These are phyloP conservation scores for Chloranthus sessilifolius DNA, from an alignment of 164 flowering plant genomes.

Conservation along the genomic window DNA sequence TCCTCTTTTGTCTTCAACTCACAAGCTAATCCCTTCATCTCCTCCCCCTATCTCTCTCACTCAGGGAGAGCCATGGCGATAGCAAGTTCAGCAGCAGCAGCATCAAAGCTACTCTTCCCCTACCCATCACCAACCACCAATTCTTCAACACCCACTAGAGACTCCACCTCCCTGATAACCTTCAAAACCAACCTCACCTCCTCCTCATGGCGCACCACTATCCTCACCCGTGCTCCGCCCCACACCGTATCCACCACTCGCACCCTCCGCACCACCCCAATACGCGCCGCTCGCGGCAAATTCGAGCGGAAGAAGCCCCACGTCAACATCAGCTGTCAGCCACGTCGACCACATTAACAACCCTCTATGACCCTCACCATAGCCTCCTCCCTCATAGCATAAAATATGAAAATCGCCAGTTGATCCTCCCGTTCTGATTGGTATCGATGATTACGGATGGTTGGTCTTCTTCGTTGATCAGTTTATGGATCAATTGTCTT, in stretches of 20 bases:
- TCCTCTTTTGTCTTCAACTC: no score
- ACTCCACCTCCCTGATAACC: not conserved
- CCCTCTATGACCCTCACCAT: conserved; percentile 31
- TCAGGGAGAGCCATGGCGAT: not conserved
- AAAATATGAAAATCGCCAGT: no score
- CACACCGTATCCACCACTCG: not conserved
- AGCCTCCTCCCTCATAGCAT: conserved; percentile 31
- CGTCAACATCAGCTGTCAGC: conserved; percentile 32
- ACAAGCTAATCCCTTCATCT: no score
- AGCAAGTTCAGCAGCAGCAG: no score
- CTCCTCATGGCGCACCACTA: not conserved
- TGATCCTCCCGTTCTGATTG: no score
- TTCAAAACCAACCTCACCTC: not conserved
- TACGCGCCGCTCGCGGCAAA: conserved; percentile 30
- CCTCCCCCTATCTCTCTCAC: not conserved
- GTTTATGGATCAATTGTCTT: no score
- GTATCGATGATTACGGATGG: no score
- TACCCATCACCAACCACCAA: not conserved
- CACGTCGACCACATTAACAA: conserved; percentile 42
- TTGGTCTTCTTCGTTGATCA: no score
- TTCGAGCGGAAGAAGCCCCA: conserved; percentile 40
- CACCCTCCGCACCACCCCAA: not conserved
- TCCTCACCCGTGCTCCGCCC: not conserved
- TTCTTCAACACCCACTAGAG: not conserved
- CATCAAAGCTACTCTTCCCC: no score